Evolutionary conservation across 352 stramenopile species (phyloP), one percentile per base, ranked within the genome.

Genomic region (Phytophthora pistaciae): DNA sequence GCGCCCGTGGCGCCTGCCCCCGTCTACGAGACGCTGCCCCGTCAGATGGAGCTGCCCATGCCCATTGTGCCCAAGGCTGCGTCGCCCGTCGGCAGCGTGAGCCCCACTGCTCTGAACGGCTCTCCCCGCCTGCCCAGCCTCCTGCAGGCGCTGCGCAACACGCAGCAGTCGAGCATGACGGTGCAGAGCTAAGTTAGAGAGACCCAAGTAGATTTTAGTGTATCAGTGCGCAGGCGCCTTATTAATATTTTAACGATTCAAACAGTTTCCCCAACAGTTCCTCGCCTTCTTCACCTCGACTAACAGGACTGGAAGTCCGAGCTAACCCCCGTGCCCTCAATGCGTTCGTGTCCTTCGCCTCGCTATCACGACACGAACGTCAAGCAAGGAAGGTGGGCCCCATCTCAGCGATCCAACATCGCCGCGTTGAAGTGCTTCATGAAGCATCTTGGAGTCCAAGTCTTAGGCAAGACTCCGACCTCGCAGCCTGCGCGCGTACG

Each of bases 91-190:
- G 60, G 25, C 50, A 36, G 13, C 49, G 6, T 54, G 48, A 72
- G 29, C 46, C 38, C 70, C 13, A 29, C 56, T 6, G 44, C 60
- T 55, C 27, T 75, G 6, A 48, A 57, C 11, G 58, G 44, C 14
- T 75, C 58, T 6, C 60, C 62, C 1, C 73, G 73, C 53, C 76
- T 88, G 10, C 80, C 80, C 2, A 88, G 80, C 66, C 59, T 88
- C 25, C 68, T 78, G 36, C 78, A 88, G 67, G 78, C 74, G 14
- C 68, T 88, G 58, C 71, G 68, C 23, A 79, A 83, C 52, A 80
- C 67, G 46, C 60, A 75, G 40, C 71, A 75, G 48, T 73, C 67
- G 44, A 66, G 60, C 29, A 80, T 64, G 56, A 61, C 29, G 6
- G 57, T 69, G 36, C 70, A 64, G 38, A 70, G 50, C 38, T 74